Evolutionary conservation across 768 basidiomycete genomes (phyloP), one percentile per base, ranked within the genome.

Genomic region (Lentinula detonsa): DNA sequence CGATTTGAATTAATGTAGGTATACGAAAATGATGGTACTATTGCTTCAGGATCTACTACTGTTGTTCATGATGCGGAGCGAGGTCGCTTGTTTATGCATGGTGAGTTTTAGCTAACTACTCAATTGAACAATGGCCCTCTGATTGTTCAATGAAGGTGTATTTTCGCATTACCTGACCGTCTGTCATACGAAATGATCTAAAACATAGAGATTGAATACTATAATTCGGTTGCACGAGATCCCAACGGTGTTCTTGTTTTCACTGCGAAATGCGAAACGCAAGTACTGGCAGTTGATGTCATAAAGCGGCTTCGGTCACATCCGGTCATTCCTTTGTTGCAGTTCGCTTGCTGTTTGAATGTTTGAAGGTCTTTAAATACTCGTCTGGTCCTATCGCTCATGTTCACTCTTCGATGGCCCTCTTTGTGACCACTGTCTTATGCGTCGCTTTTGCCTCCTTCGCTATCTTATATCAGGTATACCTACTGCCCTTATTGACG

Each of bases 11-110:
- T 48, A n/a, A 1, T 13, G 28, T 63, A 89, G 86, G 75, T 82
- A 10, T 89, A 90, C 61, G 85, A 89, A 69, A 86, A 91, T 69
- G 75, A 85, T 62, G 88, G 90, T 7, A 72, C 69, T 4, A 52
- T 87, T 33, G 81, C 82, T 13, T 81, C 82, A 18, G 84, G 80
- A 6, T 73, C 77, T 40, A 91, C 88, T 2, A 74, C 80, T 1
- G 86, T 73, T 2, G 84, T 75, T 15, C 81, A 85, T 65, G 86
- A 88, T 66, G 70, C 79, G 2, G 65, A 78, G 64, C 75, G 83
- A 53, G 71, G 73, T 21, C 75, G 66, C 42, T 66, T 90, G 31
- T 90, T 82, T 69, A 67, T 89, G 63, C 81, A 83, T 65, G 87
- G 88, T 86, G 68, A 28, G 55, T 56, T 11, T 11, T 18, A 23